These are phyloP conservation scores for Fomitopsis palustris DNA, from an alignment of 1,284 basidiomycete species.

Conservation along the genomic window DNA sequence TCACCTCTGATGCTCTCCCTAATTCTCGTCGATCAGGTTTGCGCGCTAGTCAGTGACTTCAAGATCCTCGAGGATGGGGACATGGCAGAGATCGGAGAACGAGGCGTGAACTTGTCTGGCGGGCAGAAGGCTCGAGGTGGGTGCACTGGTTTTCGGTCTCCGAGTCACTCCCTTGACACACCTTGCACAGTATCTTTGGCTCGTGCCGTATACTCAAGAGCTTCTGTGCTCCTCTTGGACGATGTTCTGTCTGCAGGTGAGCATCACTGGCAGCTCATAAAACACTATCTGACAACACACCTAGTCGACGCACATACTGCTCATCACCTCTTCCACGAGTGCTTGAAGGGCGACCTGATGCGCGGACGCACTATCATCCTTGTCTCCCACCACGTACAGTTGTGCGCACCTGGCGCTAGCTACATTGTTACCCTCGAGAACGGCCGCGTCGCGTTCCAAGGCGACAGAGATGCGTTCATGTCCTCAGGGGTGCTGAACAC, in stretches of 20 bases:
- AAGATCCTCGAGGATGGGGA: slow-evolving; percentile 94
- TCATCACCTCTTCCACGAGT: slow-evolving; percentile 78
- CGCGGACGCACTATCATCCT: slow-evolving; percentile 77
- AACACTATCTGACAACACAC: slow-evolving; percentile 1
- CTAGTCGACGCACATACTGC: slow-evolving; percentile 87
- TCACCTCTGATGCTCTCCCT: slow-evolving; percentile 18
- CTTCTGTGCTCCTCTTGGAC: slow-evolving; percentile 82
- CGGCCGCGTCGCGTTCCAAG: slow-evolving; percentile 76
- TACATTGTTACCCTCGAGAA: slow-evolving; percentile 86
- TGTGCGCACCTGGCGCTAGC: slow-evolving; percentile 65
- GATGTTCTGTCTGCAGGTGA: slow-evolving; percentile 78
- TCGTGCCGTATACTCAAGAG: slow-evolving; percentile 91
- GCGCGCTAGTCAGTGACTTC: slow-evolving; percentile 76
- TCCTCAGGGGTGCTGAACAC: slow-evolving; percentile 61
- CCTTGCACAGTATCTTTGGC: slow-evolving; percentile 67
- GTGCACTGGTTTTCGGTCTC: slow-evolving; percentile 11
- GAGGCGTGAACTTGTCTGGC: slow-evolving; percentile 84
- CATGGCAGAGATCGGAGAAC: slow-evolving; percentile 88
- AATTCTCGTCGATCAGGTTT: slow-evolving; percentile 26
- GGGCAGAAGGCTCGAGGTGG: slow-evolving; percentile 92
- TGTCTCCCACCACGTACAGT: slow-evolving; percentile 88
- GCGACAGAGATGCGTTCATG: slow-evolving; percentile 65
- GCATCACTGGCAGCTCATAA: slow-evolving; percentile 11
- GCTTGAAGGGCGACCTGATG: slow-evolving; percentile 83
- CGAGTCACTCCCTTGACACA: slow-evolving; percentile 1